Evolutionary conservation across 495 filamentous ascomycete genomes (phyloP).

Genomic region (Aspergillus biplanus): DNA sequence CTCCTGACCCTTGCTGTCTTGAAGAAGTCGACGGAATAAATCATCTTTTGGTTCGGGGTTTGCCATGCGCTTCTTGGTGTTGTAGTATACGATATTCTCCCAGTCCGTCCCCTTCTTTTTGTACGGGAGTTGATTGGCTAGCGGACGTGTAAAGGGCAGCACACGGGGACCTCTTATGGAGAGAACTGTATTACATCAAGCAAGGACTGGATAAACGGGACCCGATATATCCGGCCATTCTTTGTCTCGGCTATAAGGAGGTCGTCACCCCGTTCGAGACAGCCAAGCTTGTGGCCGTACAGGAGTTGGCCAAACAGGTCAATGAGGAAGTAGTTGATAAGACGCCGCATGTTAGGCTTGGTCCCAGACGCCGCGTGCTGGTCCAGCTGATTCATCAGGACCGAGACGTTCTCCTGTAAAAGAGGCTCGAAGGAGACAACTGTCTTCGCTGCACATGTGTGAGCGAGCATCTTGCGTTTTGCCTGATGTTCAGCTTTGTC

Average conservation of each 20-base stretch:
- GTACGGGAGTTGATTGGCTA: too few species aligned
- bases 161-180: neutral
- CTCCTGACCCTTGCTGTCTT: neutral
- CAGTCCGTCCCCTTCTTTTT: too few species aligned
- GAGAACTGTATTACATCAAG: too few species aligned
- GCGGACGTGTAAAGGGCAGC: neutral
- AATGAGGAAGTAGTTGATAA: constrained; percentile 3
- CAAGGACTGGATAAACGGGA: neutral
- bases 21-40: neutral
- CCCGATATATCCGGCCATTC: neutral
- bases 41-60: neutral
- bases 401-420: constrained; percentile 35
- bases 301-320: constrained; percentile 4
- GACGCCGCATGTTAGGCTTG: constrained; percentile 3
- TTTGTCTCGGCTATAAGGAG: neutral
- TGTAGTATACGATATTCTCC: too few species aligned
- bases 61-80: too few species aligned
- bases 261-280: neutral
- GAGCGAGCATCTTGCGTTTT: constrained; percentile 46
- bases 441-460: constrained; percentile 40
- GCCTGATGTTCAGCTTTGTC: constrained; percentile 38
- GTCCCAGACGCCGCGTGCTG: too few species aligned
- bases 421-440: constrained; percentile 47
- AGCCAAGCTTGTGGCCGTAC: neutral
- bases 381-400: constrained; percentile 28